phyloP scores from a whole-genome alignment of 805 yeast species.

The Ogataea nonfermentans region DNA sequence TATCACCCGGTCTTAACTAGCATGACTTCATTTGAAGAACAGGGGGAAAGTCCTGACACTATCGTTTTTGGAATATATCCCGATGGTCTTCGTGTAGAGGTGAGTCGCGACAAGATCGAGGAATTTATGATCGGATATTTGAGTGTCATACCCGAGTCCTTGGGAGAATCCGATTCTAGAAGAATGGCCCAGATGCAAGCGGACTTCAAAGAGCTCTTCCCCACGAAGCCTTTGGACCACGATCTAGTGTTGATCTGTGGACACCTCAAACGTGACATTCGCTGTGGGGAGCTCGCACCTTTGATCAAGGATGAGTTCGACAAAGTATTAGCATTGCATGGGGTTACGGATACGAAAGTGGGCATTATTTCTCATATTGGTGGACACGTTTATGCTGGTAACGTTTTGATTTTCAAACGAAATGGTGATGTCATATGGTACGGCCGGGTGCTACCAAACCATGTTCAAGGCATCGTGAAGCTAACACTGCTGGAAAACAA shows the following conservation, averaged over 20 bases:
- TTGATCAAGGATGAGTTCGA: conserved; percentile 50
- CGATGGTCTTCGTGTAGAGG: conserved; percentile 44
- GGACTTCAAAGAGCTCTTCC: conserved; percentile 17
- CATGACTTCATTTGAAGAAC: conserved; percentile 37
- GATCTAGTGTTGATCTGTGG: conserved; percentile 61
- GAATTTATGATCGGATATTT: conserved; percentile 44
- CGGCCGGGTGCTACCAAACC: conserved; percentile 65
- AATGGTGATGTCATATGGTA: conserved; percentile 63
- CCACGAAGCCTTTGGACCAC: conserved; percentile 11
- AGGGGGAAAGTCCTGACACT: conserved; percentile 25
- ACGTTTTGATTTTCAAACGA: conserved; percentile 55
- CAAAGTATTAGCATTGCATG: conserved; percentile 37
- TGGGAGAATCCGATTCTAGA: conserved; percentile 8
- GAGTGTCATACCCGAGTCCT: conserved; percentile 33
- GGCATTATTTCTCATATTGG: conserved; percentile 76
- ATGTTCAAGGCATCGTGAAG: conserved; percentile 63
- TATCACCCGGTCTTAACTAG: conserved; percentile 51
- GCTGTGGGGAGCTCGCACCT: conserved; percentile 73
- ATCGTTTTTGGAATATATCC: conserved; percentile 42
- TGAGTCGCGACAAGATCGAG: conserved; percentile 26
- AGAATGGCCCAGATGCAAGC: conserved; percentile 10
- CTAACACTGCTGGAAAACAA: conserved; percentile 49
- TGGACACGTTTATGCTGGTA: conserved; percentile 87
- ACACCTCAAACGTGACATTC: conserved; percentile 55
- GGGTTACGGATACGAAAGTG: conserved; percentile 26